Base-by-base conservation (phyloP, 148 eudicot species). In the Silene conica region DNA sequence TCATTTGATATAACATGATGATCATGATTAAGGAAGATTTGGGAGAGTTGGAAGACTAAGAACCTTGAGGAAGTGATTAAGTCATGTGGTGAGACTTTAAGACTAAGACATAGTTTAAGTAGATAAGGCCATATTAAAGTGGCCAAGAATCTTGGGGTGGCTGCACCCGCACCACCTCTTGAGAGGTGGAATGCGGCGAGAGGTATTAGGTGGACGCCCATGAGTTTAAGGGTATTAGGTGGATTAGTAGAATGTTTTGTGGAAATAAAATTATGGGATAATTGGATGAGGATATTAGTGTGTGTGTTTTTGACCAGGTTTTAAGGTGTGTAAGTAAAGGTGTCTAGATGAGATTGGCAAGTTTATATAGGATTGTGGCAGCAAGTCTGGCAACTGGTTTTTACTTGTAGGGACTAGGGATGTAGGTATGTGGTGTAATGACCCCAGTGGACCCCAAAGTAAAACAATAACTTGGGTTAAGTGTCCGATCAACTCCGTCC, bases 181-280 rank as follows among this genome's bases (percentile, higher is more conserved):
- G 78, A 19, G 21, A 79, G 48, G 43, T 79, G 82, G 8, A 79
- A 43, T 9, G 75, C 78, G 20, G 82, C 82, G 16, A 79, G 20
- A 0, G 62, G 71, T 15, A 71, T 57, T 57, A 79, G 57, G 48
- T 75, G 82, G 5, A 75, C 15, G 15, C 59, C 82, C 82, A 79
- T 79, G 5, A 4, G n/a, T 46, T 2, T 26, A 70, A 69, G 60
- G 76, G 52, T 73, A n/a, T n/a, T n/a, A 45, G 31, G 1, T 64
- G 41, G 9, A 6, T 38, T 38, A 38, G 43, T 38, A 7, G 46
- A 15, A 18, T 19, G 26, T 21, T 22, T 46, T 45, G 71, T 21
- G 55, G 71, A 21, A 10, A n/a, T n/a, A n/a, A n/a, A 8, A 14
- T 34, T 6, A 19, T 59, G 23, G 3, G 23, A 19, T 58, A n/a